These are phyloP conservation scores for Irpex rosettiformis DNA, from an alignment of 1,284 basidiomycete species.

Conservation along the genomic window DNA sequence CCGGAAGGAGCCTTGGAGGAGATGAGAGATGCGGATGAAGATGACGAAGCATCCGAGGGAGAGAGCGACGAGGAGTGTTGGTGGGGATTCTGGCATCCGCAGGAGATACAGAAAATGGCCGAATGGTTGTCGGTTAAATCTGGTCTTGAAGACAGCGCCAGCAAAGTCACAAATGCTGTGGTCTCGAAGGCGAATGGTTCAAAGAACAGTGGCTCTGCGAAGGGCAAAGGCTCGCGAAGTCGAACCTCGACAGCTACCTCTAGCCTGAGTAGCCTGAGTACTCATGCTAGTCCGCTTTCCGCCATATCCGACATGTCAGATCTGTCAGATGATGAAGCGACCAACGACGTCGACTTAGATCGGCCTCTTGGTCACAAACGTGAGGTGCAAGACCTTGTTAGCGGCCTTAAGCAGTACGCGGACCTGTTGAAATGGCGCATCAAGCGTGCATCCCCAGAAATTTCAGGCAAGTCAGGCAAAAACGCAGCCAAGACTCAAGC, in stretches of 20 bases:
- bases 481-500: conserved; percentile 18
- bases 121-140: conserved; percentile 58
- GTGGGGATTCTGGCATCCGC: conserved; percentile 71
- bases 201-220: conserved; percentile 15
- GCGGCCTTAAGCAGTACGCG: conserved; percentile 29
- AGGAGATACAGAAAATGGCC: conserved; percentile 60
- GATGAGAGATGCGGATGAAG: conserved; percentile 18
- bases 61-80: conserved; percentile 40
- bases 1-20: conserved; percentile 34
- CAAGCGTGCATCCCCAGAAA: conserved; percentile 19
- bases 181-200: conserved; percentile 17
- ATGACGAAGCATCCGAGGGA: conserved; percentile 29
- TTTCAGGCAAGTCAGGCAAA: conserved; percentile 12
- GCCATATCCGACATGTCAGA: conserved; percentile 22
- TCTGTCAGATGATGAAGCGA: conserved; percentile 19
- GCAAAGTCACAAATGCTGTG: background rate
- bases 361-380: conserved; percentile 11
- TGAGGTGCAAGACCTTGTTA: conserved; percentile 28
- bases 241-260: conserved; percentile 6
- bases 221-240: background rate
- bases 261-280: conserved; percentile 10
- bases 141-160: conserved; percentile 35
- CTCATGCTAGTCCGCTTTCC: conserved; percentile 8
- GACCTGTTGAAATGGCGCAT: conserved; percentile 35
- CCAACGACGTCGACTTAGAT: background rate